phyloP scores from a whole-genome alignment of 2,329 filamentous ascomycete genomes.

The Ascochyta rabiei region DNA sequence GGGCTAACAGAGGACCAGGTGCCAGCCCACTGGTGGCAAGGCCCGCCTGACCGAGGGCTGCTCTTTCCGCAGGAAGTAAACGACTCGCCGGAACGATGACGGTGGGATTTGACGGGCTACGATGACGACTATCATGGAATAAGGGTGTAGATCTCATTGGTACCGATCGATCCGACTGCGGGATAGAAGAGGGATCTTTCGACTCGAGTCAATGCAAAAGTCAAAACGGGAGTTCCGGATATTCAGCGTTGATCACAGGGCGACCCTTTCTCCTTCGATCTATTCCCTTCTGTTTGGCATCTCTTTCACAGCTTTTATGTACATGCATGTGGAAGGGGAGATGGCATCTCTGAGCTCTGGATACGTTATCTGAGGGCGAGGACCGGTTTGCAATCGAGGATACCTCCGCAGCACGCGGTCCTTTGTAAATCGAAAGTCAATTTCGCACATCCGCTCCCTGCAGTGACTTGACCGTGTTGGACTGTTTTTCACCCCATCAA shows the following conservation, averaged over 20 bases:
- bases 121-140: conserved; percentile 48
- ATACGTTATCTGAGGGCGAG: conserved; percentile 46
- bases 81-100: conserved; percentile 39
- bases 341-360: conserved; percentile 51
- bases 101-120: conserved; percentile 45
- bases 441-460: conserved; percentile 38
- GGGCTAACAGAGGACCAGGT: conserved; percentile 53
- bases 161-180: conserved; percentile 50
- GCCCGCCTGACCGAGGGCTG: conserved; percentile 98
- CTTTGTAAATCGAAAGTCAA: conserved; percentile 50
- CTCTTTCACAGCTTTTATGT: conserved; percentile 48
- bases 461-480: not conserved
- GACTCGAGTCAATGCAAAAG: conserved; percentile 50
- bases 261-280: conserved; percentile 46
- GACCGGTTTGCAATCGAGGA: conserved; percentile 55
- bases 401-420: conserved; percentile 53
- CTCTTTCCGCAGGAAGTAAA: conserved; percentile 99
- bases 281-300: conserved; percentile 49
- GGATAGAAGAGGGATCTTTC: conserved; percentile 54
- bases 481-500: not conserved
- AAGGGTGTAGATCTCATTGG: conserved; percentile 49
- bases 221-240: conserved; percentile 53
- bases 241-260: conserved; percentile 51
- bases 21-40: conserved; percentile 99
- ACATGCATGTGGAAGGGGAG: conserved; percentile 52